Conservation (phyloP, 1,139 yeast genomes). For the Suhomyces bolitotheri region DNA sequence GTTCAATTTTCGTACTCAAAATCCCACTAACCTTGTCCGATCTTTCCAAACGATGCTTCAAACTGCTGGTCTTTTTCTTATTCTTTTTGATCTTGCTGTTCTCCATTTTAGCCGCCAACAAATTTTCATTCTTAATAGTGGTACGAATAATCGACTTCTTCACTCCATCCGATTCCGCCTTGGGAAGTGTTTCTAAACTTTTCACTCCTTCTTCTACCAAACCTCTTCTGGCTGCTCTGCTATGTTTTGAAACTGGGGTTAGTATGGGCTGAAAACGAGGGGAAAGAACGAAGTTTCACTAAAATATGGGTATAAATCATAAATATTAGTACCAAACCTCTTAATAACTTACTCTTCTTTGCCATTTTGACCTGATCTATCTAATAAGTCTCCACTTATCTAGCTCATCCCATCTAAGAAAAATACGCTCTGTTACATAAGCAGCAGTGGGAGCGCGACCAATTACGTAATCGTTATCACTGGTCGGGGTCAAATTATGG, state of each 20-base stretch:
- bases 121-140: conserved; percentile 65
- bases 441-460: too few species aligned
- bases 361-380: conserved; percentile 22
- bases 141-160: conserved; percentile 66
- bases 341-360: conserved; percentile 34
- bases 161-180: conserved; percentile 57
- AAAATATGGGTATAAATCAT: too few species aligned
- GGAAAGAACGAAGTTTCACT: too few species aligned
- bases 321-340: background rate
- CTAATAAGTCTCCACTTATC: too few species aligned
- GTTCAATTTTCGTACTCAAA: conserved; percentile 59
- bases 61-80: conserved; percentile 35
- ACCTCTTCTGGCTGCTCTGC: conserved; percentile 79
- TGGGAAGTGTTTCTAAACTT: conserved; percentile 52
- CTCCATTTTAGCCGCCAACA: conserved; percentile 57
- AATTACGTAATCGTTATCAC: too few species aligned
- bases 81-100: conserved; percentile 38
- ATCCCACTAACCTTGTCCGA: conserved; percentile 57
- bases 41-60: conserved; percentile 46
- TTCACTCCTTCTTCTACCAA: conserved; percentile 38
- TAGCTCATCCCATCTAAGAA: conserved; percentile 13
- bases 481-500: too few species aligned
- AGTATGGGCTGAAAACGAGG: too few species aligned
- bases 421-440: too few species aligned
- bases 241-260: conserved; percentile 57